These are phyloP conservation scores for Colletotrichum horii DNA, from an alignment of 2,329 filamentous ascomycete species.

Conservation along the genomic window DNA sequence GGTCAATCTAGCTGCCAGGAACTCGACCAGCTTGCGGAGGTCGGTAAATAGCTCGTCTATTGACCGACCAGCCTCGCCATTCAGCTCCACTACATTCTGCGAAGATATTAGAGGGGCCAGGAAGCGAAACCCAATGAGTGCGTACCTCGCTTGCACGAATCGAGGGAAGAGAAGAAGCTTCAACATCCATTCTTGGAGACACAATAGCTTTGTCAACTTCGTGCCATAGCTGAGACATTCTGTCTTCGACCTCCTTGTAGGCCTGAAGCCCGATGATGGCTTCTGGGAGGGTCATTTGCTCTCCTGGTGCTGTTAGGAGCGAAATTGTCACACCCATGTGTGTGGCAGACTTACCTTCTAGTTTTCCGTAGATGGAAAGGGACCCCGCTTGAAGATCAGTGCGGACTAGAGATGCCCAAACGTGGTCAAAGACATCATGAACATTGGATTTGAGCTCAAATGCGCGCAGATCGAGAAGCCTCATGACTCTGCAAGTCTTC, in stretches of 20 bases:
- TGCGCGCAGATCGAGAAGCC: slow-evolving; percentile 68
- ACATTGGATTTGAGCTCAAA: slow-evolving; percentile 71
- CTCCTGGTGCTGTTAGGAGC: slow-evolving; percentile 41
- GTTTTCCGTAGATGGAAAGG: slow-evolving; percentile 60
- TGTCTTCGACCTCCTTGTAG: slow-evolving; percentile 66
- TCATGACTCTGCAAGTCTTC: slow-evolving; percentile 65
- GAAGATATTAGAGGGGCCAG: slow-evolving; percentile 18
- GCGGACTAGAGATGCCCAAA: slow-evolving; percentile 74
- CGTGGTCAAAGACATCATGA: slow-evolving; percentile 67
- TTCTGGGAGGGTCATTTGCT: slow-evolving; percentile 57
- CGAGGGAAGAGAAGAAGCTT: slow-evolving; percentile 34
- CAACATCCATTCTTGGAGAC: slow-evolving; percentile 60
- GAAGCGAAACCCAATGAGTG: neutral
- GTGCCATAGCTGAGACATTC: slow-evolving; percentile 66
- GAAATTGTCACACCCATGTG: neutral
- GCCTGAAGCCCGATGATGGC: slow-evolving; percentile 61
- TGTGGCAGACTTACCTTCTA: slow-evolving; percentile 49
- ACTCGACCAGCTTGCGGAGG: slow-evolving; percentile 55
- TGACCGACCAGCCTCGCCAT: slow-evolving; percentile 47
- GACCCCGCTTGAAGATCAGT: slow-evolving; percentile 61
- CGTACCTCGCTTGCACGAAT: slow-evolving; percentile 36
- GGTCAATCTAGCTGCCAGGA: slow-evolving; percentile 58
- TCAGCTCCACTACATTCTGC: slow-evolving; percentile 48
- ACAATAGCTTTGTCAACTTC: slow-evolving; percentile 67
- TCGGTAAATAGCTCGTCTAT: slow-evolving; percentile 60